Conservation (phyloP, 208 protist genomes). For the Crithidia sp. region DNA sequence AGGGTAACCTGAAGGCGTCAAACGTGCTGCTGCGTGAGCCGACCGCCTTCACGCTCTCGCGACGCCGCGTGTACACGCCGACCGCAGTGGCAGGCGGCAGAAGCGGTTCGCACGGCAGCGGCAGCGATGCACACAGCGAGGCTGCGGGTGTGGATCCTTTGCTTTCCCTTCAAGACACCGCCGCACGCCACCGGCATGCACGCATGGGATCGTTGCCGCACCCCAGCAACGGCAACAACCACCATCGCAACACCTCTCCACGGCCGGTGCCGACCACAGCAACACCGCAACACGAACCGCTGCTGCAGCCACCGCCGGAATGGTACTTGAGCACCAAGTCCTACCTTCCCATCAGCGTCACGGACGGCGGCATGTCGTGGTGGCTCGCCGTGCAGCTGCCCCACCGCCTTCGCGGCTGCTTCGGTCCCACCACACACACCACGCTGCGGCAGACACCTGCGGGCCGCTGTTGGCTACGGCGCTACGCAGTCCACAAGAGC, state of each 20-base stretch:
- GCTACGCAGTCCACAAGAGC: background rate
- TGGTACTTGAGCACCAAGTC: slow-evolving; percentile 21
- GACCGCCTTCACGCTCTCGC: slow-evolving; percentile 19
- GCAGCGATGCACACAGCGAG: background rate
- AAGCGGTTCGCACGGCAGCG: background rate
- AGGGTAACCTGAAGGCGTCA: slow-evolving; percentile 22
- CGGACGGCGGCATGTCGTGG: slow-evolving; percentile 46
- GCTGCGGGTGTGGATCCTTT: background rate
- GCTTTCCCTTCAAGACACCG: background rate
- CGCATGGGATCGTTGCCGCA: background rate
- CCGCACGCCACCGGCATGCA: too few relatives aligned
- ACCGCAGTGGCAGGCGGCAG: background rate
- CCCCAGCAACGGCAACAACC: background rate
- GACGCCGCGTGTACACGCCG: slow-evolving; percentile 17
- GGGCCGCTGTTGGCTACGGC: slow-evolving; percentile 27
- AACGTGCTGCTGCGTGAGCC: slow-evolving; percentile 32
- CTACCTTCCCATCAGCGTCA: slow-evolving; percentile 35
- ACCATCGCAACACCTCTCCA: background rate
- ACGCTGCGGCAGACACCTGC: slow-evolving; percentile 25
- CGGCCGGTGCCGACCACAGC: too few relatives aligned
- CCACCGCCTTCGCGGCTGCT: slow-evolving; percentile 38
- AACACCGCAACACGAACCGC: too few relatives aligned
- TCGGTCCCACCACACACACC: slow-evolving; percentile 27
- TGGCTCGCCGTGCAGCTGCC: slow-evolving; percentile 34
- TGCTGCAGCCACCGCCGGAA: slow-evolving; percentile 2